Base-by-base conservation (phyloP, 257 asterid genomes). In the Petunia axillaris region DNA sequence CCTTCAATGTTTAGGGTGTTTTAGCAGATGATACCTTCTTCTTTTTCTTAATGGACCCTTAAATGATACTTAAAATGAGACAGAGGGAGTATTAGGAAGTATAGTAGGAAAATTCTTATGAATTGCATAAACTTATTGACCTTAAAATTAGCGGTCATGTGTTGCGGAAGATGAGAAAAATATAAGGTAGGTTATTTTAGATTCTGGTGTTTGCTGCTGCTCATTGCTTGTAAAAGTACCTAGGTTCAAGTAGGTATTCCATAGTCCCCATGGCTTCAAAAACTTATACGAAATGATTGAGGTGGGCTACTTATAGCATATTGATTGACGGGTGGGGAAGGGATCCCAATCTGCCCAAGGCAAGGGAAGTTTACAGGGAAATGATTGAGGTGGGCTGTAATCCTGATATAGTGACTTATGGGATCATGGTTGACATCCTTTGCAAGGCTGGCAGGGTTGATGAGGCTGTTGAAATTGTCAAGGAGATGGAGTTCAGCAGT, bases 341-440 rank as follows among this genome's bases (percentile, higher is more conserved):
- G 87, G 94, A 87, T 94, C 39, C 91, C 98, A 0, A 97, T 97
- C 15, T 94, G 91, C 75, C 87, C 53, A 7, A 97, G 91, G 41
- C 90, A 90, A 90, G 97, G 96, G 54, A 88, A 88, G 0, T 76
- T 94, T 39, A 91, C 93, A 46, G 89, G 77, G 37, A 91, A 96
- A 6, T 91, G 93, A 97, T 85, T 89, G 9, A 77, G 80, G 1
- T 93, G 90, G 85, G 97, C 97, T 78, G 70, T 93, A 79, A 85
- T 64, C 98, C 98, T 5, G 89, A 93, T 85, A 94, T 91, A 2
- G 89, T 94, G 16, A 93, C 98, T 50, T 94, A 94, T 67, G 93
- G 97, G 39, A 94, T 97, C 0, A 84, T 91, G 62, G 91, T 94
- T 63, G 97, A 94, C 89, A 97, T 97, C 65, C 93, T 91, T 77